Evolutionary conservation across 208 protist genomes (phyloP), one percentile per base, ranked within the genome.

Genomic region (Acanthamoeba divionensis): DNA sequence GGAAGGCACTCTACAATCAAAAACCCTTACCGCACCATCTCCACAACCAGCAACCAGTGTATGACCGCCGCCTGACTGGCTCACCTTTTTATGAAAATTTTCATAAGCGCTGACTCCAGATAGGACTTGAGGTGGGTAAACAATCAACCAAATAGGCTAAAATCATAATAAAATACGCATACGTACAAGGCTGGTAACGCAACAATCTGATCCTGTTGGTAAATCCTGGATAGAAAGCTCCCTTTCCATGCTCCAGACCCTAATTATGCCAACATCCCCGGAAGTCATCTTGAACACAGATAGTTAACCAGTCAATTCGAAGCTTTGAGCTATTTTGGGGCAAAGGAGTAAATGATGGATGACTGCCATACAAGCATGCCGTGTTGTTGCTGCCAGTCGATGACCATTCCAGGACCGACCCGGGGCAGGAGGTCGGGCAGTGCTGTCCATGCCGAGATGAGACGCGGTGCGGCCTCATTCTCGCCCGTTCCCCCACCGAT

Each of bases 221-320:
- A 95, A 90, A 38, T 94, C 91, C 62, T 93, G 91, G n/a, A 93
- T 69, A 15, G 50, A 36, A 4, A 92, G 60, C 85, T 96, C 92
- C 5, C 90, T 24, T 62, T 91, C 91, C 13, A 94, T 48, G 77
- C 95, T 89, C 93, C 93, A 94, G 54, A 94, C 79, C 18, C 92
- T 41, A 26, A 94, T 89, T n/a, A 87, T 38, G 21, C 18, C 24
- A 5, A 75, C 31, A n/a, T 93, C 79, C 50, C 93, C 91, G 8
- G 77, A 44, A 1, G 66, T 65, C 63, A 91, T 63, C 47, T 29
- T 38, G 18, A 9, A 71, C n/a, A 12, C 63, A 71, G 12, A n/a
- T n/a, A n/a, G n/a, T n/a, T n/a, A n/a, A n/a, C n/a, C n/a, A n/a
- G n/a, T n/a, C n/a, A n/a, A n/a, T n/a, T n/a, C n/a, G n/a, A n/a